Conservation (phyloP, 176 grass and related monocot species). For the Melocanna baccifera region DNA sequence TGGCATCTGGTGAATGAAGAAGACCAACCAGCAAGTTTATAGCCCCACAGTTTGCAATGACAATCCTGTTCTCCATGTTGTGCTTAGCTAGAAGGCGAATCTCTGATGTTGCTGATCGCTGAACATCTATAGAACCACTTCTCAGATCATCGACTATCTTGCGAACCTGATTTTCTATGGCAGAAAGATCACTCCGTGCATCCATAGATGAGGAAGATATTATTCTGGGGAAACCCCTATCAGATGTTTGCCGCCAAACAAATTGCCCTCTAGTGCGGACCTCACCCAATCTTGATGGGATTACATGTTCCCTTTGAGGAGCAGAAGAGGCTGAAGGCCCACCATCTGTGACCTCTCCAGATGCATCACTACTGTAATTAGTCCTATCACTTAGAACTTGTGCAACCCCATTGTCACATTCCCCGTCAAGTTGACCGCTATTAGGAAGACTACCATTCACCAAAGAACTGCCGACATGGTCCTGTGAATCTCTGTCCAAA, state of each 20-base stretch:
- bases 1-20: conserved; percentile 62
- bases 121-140: conserved; percentile 61
- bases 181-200: conserved; percentile 64
- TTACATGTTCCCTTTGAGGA: conserved; percentile 47
- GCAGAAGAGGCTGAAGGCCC: conserved; percentile 38
- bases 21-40: conserved; percentile 69
- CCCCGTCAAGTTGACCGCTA: conserved; percentile 42
- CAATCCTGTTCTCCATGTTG: conserved; percentile 95
- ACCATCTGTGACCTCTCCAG: conserved; percentile 56
- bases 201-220: conserved; percentile 59
- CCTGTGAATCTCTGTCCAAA: conserved; percentile 36
- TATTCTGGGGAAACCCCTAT: conserved; percentile 63
- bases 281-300: conserved; percentile 43
- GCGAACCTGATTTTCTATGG: conserved; percentile 66
- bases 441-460: conserved; percentile 44
- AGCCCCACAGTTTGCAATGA: conserved; percentile 78
- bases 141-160: conserved; percentile 68
- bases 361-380: conserved; percentile 59
- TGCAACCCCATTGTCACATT: conserved; percentile 44
- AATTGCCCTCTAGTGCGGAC: conserved; percentile 43
- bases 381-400: conserved; percentile 52
- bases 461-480: conserved; percentile 31
- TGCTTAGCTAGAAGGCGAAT: conserved; percentile 83
- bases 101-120: conserved; percentile 57
- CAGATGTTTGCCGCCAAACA: conserved; percentile 49